Conservation (phyloP, 176 grass and related monocot genomes). For the Ensete glaucum region DNA sequence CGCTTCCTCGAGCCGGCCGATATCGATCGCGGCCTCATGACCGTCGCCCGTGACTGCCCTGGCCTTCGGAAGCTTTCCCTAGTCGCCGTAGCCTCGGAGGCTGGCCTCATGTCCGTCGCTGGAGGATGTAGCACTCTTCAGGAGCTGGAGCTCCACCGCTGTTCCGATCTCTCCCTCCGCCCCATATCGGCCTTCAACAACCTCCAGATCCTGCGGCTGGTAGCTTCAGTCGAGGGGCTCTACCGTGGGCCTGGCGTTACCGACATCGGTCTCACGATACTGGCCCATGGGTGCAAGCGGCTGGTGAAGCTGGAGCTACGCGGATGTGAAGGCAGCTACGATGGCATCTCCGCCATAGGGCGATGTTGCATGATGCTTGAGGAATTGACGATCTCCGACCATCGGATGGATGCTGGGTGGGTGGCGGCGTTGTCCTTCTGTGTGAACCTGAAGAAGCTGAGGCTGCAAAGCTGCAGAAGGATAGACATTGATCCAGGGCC, state of each 20-base stretch:
- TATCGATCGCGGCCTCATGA: slow-evolving; percentile 47
- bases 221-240: slow-evolving; percentile 36
- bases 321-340: slow-evolving; percentile 80
- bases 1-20: slow-evolving; percentile 46
- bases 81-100: slow-evolving; percentile 42
- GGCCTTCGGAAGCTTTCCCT: slow-evolving; percentile 55
- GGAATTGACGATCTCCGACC: slow-evolving; percentile 65
- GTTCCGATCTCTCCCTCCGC: slow-evolving; percentile 65
- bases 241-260: slow-evolving; percentile 58
- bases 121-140: slow-evolving; percentile 43
- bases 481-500: slow-evolving; percentile 74
- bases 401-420: slow-evolving; percentile 85
- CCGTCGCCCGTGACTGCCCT: slow-evolving; percentile 41
- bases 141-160: slow-evolving; percentile 84
- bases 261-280: slow-evolving; percentile 91
- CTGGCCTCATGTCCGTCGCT: slow-evolving; percentile 53
- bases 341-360: slow-evolving; percentile 73
- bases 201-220: slow-evolving; percentile 80
- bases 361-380: slow-evolving; percentile 85
- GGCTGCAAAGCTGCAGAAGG: slow-evolving; percentile 49
- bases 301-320: slow-evolving; percentile 73
- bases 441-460: slow-evolving; percentile 72
- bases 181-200: slow-evolving; percentile 82
- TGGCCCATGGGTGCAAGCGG: slow-evolving; percentile 85
- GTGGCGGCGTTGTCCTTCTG: slow-evolving; percentile 71